Base-by-base conservation (phyloP, 192 early-diverging fungal species). In the Lunasporangiospora selenospora region DNA sequence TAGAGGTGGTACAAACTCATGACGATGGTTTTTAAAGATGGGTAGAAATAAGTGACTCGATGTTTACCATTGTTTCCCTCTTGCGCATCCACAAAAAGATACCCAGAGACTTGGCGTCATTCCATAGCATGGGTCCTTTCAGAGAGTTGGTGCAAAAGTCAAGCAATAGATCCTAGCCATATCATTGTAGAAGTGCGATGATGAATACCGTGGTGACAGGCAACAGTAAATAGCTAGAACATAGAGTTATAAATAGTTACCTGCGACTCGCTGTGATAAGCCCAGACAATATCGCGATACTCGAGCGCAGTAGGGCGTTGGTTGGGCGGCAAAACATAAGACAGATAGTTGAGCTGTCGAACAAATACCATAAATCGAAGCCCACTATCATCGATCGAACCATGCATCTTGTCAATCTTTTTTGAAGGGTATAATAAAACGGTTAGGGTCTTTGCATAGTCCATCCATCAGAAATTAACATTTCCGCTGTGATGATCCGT, bases 221-320 rank as follows among this genome's bases (percentile, higher is more conserved):
- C 3, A 38, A 26, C 13, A 4, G 12, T 27, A 13, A 48, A 51
- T 50, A 77, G 61, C 8, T 61, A 61, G 12, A 67, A 75, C 8
- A 64, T 12, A 18, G 79, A 76, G 30, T 81, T 36, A 38, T 80
- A 24, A 34, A 15, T 34, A 12, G 36, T 56, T 78, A 87, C 91
- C 80, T 98, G 96, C 7, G 95, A 97, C 57, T 93, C 89, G 77
- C 91, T 95, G 63, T 92, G 92, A 31, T 89, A 82, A 4, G 90
- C 97, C 93, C 93, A 98, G 49, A 69, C 65, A 50, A 88, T 86
- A 53, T 97, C 95, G 33, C 93, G 78, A 39, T 84, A 86, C 16
- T 70, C 69, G 24, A 89, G 69, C 61, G 77, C 83, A 3, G 47
- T 56, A 8, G 65, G 46, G 2, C 80, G 75, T 29, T 83, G 80